Base-by-base conservation (phyloP, 2,329 filamentous ascomycete species). In the Beauveria sp. region DNA sequence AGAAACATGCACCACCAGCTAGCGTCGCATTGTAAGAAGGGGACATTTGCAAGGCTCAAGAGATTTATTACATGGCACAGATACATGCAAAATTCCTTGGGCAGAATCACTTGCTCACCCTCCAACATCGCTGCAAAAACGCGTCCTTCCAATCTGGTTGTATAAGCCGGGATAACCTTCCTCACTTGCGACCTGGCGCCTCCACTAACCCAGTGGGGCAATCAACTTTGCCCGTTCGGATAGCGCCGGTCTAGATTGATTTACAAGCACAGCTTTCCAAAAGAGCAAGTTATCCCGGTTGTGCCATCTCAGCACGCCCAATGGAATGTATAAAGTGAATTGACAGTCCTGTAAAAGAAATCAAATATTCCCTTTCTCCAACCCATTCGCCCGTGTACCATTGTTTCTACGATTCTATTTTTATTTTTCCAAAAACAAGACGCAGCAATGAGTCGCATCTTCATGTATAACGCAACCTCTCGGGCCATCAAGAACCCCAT, bases 391-490 rank as follows among this genome's bases (percentile, higher is more conserved):
- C 34, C 12, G 34, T 37, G 4, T 37, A 37, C 34, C 34, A 6
- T 14, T 16, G 2, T 37, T 37, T 37, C 34, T 37, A 37, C 34
- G 14, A 37, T 16, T 16, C n/a, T 24, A 24, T 1, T 8, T 48
- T 10, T 44, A 0, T 8, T 20, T 16, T 37, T 3, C 50, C 16
- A n/a, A 9, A 30, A 24, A 40, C 5, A 43, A 10, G 6, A 16
- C 41, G 14, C 16, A 28, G 22, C 24, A 44, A 55, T 55, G 53
- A 55, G 53, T 55, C 40, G 53, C 40, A 55, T 55, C n/a, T 55
- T 55, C 26, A 43, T 55, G 53, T 55, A 34, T 20, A 10, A 26
- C 5, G 30, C 12, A 6, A 16, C 16, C 53, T 44, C 18, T 9
- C 24, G 8, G 3, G 3, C 16, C 18, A 10, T 28, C 9, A 3